Conservation (phyloP, 495 filamentous ascomycete species). For the Neurospora sp. region DNA sequence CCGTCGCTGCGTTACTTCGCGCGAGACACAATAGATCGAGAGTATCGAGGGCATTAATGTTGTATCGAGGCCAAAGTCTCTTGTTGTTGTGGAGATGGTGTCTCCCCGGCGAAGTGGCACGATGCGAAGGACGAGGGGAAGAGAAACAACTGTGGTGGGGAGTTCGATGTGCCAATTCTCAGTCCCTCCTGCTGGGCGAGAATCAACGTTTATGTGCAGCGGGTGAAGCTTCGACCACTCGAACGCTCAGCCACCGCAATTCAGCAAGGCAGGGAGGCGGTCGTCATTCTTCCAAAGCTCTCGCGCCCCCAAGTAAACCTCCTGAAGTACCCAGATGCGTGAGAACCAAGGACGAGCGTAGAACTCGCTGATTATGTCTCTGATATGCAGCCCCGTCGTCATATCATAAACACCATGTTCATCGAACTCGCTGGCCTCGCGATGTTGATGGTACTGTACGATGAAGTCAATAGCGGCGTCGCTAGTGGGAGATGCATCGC, state of each 20-base stretch:
- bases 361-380: not conserved
- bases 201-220: not conserved
- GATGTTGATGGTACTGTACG: not conserved
- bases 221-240: not conserved
- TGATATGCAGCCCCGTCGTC: not conserved
- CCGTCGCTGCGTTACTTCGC: not conserved
- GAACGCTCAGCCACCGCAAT: not conserved
- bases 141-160: not conserved
- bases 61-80: not conserved
- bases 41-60: fast-evolving
- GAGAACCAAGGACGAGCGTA: not conserved
- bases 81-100: not conserved
- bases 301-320: not conserved
- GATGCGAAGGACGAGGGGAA: not conserved
- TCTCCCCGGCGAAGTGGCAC: not conserved
- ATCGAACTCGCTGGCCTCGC: not conserved
- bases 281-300: too few species aligned
- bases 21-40: not conserved
- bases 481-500: not conserved
- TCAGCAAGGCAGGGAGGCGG: not conserved
- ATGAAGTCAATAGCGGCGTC: not conserved
- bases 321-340: not conserved
- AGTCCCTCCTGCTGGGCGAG: not conserved
- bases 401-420: not conserved
- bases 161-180: not conserved